Evolutionary conservation across 2,329 filamentous ascomycete species (phyloP), one percentile per base, ranked within the genome.

Genomic region (Aspergillus brunneoviolaceus): DNA sequence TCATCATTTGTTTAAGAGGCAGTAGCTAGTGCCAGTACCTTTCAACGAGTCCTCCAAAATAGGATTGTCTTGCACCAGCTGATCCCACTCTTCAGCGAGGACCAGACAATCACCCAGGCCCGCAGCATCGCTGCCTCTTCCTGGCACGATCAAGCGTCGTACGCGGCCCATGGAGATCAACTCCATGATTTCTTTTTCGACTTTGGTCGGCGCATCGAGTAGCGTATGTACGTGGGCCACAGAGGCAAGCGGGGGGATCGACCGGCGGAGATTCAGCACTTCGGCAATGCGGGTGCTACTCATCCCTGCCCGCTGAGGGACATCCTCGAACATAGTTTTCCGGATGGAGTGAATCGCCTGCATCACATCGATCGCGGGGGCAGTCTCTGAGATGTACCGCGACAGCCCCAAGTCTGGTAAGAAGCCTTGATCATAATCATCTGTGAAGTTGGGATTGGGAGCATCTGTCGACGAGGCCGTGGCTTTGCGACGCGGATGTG

Each of bases 221-320:
- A 88, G 67, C 1, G 85, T 84, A 71, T 87, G 84, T 0, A 88
- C 74, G 72, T 88, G 85, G 19, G 85, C 83, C 50, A 86, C 73
- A 0, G 84, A 85, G 11, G 85, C 84, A 29, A 87, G 78, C 0
- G 84, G 82, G 12, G 86, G 85, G 50, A 88, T 69, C 48, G 75
- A 78, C 52, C 74, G 77, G 12, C 85, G 80, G 61, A 83, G 81
- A 55, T 86, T 85, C 54, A 88, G 72, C 2, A 87, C 80, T 62
- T 86, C 81, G 4, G 85, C 81, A 50, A 87, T 87, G 10, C 83
- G 80, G 9, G 80, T 83, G 60, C 84, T 86, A 68, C 84, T 85
- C 85, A 89, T 87, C 4, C 86, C 86, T 0, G 84, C 79, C 10
- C 80, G 77, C 21, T 74, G 74, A 0, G 86, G 86, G 19, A 88